Base-by-base conservation (phyloP, 345 rosid genomes). In the Durio zibethinus region DNA sequence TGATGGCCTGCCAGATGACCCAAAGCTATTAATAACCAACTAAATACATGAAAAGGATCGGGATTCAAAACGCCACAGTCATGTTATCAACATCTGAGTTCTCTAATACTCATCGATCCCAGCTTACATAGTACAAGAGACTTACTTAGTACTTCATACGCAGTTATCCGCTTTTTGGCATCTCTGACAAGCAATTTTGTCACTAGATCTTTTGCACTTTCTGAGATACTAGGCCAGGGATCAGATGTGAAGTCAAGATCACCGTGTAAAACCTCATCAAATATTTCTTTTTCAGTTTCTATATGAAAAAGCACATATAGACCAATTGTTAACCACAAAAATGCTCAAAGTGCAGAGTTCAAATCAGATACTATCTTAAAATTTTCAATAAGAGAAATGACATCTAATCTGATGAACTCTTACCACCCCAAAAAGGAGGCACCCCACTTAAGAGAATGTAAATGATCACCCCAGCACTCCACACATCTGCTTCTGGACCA, bases 401-500 rank as follows among this genome's bases (percentile, higher is more conserved):
- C 10, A 70, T 29, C 29, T 4, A 27, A 48, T 29, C 29, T 4
- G 42, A 48, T 29, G 42, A 70, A 29, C 8, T 74, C 82, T 77
- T 83, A 94, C 99, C 99, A 33, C 89, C 99, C 97, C 98, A 94
- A 82, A 93, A 94, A 69, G 99, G 99, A 81, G 98, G 98, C 10
- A 89, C 92, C 2, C 99, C 99, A 75, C 89, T 76, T 31, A 94
- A 80, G 61, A 94, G 86, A 78, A 94, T 94, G 83, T 93, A 94
- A 67, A 93, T 77, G 79, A 94, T 88, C 74, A 94, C 99, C 40
- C 98, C 99, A 1, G 94, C 97, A 76, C 99, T 94, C 98, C 98
- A 94, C 59, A 94, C 89, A 82, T 94, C 98, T 36, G 97, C 89
- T 82, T 91, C 97, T 7, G 86, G 93, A 84, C 98, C 94, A 36